Conservation (phyloP, 108 stramenopile genomes). For the Schizochytrium sp. region DNA sequence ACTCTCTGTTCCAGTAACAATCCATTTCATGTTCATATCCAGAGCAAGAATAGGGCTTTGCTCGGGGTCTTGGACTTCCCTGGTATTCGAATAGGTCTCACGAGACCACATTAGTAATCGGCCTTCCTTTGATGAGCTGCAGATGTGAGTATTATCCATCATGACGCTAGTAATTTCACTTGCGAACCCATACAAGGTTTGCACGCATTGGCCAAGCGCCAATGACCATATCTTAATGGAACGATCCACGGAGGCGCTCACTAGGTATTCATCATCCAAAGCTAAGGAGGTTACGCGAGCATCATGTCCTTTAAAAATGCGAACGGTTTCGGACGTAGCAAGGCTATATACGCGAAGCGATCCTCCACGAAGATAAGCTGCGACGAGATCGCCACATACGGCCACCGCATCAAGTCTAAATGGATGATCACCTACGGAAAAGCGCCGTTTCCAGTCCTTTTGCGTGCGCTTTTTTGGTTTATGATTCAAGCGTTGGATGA, state of each 20-base stretch:
- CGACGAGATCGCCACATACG: conserved; percentile 25
- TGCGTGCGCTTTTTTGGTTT: neutral
- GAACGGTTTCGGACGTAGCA: neutral
- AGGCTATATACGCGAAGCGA: conserved; percentile 18
- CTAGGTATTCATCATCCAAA: neutral
- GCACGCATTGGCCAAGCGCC: conserved; percentile 59
- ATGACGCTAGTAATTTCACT: conserved; percentile 70
- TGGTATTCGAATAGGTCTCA: neutral
- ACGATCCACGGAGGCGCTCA: neutral
- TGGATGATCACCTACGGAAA: neutral
- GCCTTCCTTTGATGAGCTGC: neutral
- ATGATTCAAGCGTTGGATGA: neutral
- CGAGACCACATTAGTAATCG: neutral
- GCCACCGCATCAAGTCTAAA: neutral
- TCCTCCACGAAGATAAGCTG: neutral
- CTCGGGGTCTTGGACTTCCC: neutral
- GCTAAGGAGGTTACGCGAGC: neutral
- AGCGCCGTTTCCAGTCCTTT: neutral
- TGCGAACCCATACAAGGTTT: conserved; percentile 80
- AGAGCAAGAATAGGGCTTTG: neutral
- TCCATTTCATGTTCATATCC: neutral
- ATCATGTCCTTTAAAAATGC: neutral
- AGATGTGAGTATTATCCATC: neutral
- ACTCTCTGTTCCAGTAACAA: neutral
- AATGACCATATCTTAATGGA: conserved; percentile 14